Conservation (phyloP, 306 rosid species). For the Vigna nakashimae region DNA sequence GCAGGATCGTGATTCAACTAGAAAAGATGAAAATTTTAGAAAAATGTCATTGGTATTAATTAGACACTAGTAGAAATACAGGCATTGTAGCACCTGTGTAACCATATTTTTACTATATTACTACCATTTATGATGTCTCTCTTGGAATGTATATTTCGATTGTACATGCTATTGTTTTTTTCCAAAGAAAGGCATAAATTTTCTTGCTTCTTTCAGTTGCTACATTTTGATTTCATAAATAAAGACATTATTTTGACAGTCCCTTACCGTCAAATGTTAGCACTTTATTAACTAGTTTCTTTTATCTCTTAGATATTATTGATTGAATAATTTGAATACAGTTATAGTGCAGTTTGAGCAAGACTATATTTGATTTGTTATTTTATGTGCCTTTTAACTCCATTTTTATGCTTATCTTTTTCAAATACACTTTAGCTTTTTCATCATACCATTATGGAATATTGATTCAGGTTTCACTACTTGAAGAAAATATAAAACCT, state of each 20-base stretch:
- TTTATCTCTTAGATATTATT: slow-evolving; percentile 3
- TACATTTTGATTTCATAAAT: not conserved
- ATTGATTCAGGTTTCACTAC: slow-evolving; percentile 77
- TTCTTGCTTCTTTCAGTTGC: slow-evolving; percentile 12
- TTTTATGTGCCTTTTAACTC: slow-evolving; percentile 16
- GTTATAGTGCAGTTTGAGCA: slow-evolving; percentile 23
- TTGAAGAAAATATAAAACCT: slow-evolving; percentile 83
- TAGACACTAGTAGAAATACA: not conserved
- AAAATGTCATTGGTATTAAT: not conserved
- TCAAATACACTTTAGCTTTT: slow-evolving; percentile 27
- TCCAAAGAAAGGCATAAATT: not conserved
- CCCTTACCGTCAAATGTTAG: not conserved
- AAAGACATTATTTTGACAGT: slow-evolving; percentile 16
- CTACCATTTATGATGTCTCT: not conserved
- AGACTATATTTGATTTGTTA: slow-evolving; percentile 38
- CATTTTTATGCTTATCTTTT: slow-evolving; percentile 17
- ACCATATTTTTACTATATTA: no score
- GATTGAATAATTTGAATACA: slow-evolving; percentile 1
- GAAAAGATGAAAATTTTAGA: not conserved
- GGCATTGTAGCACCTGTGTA: no score
- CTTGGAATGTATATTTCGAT: not conserved
- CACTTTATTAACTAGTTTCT: slow-evolving; percentile 17
- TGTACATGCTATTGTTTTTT: not conserved
- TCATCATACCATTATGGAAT: slow-evolving; percentile 40
- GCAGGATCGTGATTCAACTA: not conserved